Evolutionary conservation across 1,139 yeast genomes (phyloP).

Genomic region (Sugiyamaella pinicola): DNA sequence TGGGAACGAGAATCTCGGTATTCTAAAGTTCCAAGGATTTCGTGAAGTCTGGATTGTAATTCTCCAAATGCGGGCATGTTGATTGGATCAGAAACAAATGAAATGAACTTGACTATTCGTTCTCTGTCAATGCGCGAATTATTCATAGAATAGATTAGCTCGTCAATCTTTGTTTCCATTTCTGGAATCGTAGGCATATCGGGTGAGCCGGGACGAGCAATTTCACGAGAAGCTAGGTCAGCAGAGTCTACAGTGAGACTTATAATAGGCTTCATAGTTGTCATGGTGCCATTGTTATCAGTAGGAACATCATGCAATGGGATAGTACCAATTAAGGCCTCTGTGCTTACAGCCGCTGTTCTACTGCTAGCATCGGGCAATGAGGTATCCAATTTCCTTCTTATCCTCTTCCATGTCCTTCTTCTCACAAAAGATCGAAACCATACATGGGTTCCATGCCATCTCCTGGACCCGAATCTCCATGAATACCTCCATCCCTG

Average conservation of each 20-base stretch:
- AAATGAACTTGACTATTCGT: conserved; percentile 25
- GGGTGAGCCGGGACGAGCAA: neutral
- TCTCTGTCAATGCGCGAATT: conserved; percentile 32
- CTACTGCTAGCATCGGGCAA: neutral
- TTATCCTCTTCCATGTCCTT: conserved; percentile 46
- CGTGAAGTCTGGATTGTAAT: conserved; percentile 7
- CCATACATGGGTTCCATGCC: conserved; percentile 47
- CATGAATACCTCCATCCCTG: conserved; percentile 74
- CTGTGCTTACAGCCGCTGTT: neutral
- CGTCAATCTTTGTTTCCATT: conserved; percentile 12
- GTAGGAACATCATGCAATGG: neutral
- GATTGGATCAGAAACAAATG: conserved; percentile 12
- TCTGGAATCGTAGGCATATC: conserved; percentile 12
- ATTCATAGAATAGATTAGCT: conserved; percentile 14
- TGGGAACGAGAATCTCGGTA: conserved; percentile 22
- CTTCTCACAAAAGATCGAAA: conserved; percentile 47
- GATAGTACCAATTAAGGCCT: neutral
- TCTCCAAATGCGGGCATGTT: conserved; percentile 10
- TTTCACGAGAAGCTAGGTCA: neutral
- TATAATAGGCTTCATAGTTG: conserved; percentile 4
- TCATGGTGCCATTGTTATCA: neutral
- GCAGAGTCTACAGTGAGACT: conserved; percentile 5
- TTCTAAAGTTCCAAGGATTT: conserved; percentile 12
- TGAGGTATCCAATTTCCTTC: conserved; percentile 28
- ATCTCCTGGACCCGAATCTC: conserved; percentile 40